phyloP scores from a whole-genome alignment of 2,329 filamentous ascomycete species.

The Purpureocillium lavendulum region DNA sequence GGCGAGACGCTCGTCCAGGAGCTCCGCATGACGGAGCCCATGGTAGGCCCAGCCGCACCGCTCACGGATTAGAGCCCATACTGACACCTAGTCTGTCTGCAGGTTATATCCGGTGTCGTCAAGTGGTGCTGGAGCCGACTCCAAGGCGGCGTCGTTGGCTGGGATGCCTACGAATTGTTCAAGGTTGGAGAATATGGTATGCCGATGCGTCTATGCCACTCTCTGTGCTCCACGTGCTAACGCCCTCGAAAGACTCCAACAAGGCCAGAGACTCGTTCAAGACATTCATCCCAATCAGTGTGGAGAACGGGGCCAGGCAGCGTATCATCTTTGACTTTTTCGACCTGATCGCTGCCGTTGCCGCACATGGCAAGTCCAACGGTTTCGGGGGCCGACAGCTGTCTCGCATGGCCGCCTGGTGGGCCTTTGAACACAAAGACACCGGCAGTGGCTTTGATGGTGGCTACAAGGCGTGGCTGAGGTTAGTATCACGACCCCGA shows the following conservation, averaged over 20 bases:
- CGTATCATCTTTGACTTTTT: constrained; percentile 96
- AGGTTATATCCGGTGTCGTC: constrained; percentile 88
- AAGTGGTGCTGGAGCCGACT: constrained; percentile 99
- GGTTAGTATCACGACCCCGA: constrained; percentile 37
- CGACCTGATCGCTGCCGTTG: constrained; percentile 81
- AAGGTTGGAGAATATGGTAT: constrained; percentile 86
- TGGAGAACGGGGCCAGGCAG: constrained; percentile 76
- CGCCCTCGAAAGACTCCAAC: constrained; percentile 87
- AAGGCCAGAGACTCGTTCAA: constrained; percentile 90
- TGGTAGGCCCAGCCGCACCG: constrained; percentile 51
- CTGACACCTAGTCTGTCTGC: constrained; percentile 13
- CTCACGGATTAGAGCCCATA: neutral
- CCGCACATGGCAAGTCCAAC: constrained; percentile 88
- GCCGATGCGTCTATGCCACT: too few species aligned
- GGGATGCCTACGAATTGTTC: constrained; percentile 96
- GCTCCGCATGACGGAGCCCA: constrained; percentile 83
- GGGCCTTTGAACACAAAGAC: constrained; percentile 91
- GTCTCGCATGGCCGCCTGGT: constrained; percentile 94
- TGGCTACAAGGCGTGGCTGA: constrained; percentile 83
- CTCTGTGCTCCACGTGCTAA: too few species aligned
- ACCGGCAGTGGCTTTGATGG: constrained; percentile 87
- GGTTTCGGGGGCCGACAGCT: constrained; percentile 89
- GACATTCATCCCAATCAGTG: constrained; percentile 90
- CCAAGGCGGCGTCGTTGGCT: constrained; percentile 83
- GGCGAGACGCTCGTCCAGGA: constrained; percentile 74